Conservation (phyloP, 352 stramenopile species). For the Phytophthora foliorum region DNA sequence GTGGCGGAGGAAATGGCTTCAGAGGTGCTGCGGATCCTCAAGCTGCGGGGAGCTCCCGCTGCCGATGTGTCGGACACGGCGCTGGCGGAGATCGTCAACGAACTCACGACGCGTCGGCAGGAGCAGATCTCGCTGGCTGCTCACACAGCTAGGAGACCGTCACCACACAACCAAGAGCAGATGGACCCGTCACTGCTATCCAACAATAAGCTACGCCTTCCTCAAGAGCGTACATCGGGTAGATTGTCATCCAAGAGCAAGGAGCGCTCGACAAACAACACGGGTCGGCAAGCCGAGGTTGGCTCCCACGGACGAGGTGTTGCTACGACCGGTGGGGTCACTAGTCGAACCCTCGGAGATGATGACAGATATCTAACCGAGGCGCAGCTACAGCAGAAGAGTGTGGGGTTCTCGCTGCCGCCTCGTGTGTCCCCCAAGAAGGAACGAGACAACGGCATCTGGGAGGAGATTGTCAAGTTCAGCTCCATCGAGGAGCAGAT, state of each 20-base stretch:
- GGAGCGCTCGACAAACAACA: slow-evolving; percentile 28
- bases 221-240: slow-evolving; percentile 16
- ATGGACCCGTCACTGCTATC: slow-evolving; percentile 1
- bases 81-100: slow-evolving; percentile 51
- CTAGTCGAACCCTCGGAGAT: slow-evolving; percentile 26
- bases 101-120: slow-evolving; percentile 47
- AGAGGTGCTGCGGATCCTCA: slow-evolving; percentile 63
- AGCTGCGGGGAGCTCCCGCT: slow-evolving; percentile 47
- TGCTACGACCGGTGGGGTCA: neutral
- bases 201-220: slow-evolving; percentile 2
- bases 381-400: slow-evolving; percentile 76
- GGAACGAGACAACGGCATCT: slow-evolving; percentile 82
- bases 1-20: slow-evolving; percentile 71
- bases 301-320: slow-evolving; percentile 7
- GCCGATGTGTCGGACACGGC: slow-evolving; percentile 51
- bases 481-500: slow-evolving; percentile 73
- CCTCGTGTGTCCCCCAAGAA: slow-evolving; percentile 77
- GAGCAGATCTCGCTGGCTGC: slow-evolving; percentile 45
- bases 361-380: slow-evolving; percentile 77
- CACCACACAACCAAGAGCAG: slow-evolving; percentile 39
- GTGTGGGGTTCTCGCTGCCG: slow-evolving; percentile 69
- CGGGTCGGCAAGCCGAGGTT: neutral
- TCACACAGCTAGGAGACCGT: slow-evolving; percentile 5
- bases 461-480: slow-evolving; percentile 88
- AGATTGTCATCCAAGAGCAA: slow-evolving; percentile 38